Conservation (phyloP, 2,329 filamentous ascomycete species). For the Cercospora nicotianae region DNA sequence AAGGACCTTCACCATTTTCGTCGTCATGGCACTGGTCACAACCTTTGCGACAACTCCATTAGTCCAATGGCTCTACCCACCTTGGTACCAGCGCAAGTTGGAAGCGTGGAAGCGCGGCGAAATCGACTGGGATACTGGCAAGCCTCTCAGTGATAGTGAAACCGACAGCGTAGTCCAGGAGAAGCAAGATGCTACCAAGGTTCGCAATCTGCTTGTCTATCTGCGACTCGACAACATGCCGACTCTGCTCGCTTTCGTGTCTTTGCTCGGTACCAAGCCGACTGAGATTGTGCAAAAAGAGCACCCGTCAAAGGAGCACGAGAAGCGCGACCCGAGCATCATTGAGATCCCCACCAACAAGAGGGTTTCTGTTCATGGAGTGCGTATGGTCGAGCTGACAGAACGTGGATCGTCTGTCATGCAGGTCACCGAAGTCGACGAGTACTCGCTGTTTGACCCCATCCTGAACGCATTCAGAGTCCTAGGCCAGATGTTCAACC, state of each 20-base stretch:
- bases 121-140: conserved; percentile 80
- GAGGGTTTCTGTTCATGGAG: conserved; percentile 62
- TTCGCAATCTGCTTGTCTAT: conserved; percentile 73
- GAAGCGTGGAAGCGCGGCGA: conserved; percentile 77
- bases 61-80: conserved; percentile 71
- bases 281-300: conserved; percentile 44
- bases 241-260: conserved; percentile 77
- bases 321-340: conserved; percentile 13
- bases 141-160: conserved; percentile 41
- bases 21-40: conserved; percentile 87
- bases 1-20: conserved; percentile 87
- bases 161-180: conserved; percentile 43
- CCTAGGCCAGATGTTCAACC: conserved; percentile 79
- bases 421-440: conserved; percentile 81
- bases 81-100: conserved; percentile 72
- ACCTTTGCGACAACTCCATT: conserved; percentile 82
- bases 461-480: conserved; percentile 89
- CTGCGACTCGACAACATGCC: conserved; percentile 83
- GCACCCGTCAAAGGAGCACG: conserved; percentile 39
- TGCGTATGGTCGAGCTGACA: conserved; percentile 83
- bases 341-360: conserved; percentile 8
- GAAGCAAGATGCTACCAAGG: conserved; percentile 52
- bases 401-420: conserved; percentile 95
- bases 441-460: conserved; percentile 66
- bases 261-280: conserved; percentile 64